Conservation (phyloP, 768 basidiomycete species). For the Lactarius akahatsu region DNA sequence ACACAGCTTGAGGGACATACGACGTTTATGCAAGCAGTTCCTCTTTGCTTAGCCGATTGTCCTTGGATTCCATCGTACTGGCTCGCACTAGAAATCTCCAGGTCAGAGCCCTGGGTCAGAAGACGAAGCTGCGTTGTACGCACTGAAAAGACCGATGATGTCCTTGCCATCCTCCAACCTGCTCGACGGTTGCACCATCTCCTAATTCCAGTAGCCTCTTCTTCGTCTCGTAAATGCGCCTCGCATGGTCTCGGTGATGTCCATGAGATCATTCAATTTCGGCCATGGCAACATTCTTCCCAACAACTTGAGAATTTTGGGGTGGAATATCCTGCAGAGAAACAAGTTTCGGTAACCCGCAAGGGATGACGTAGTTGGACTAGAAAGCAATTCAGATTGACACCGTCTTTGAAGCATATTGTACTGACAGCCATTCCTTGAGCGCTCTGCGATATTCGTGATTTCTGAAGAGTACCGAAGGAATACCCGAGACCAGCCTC, state of each 20-base stretch:
- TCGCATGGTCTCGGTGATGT: conserved; percentile 37
- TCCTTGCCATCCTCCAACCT: background rate
- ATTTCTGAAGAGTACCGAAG: background rate
- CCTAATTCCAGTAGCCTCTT: conserved; percentile 38
- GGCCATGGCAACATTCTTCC: conserved; percentile 38
- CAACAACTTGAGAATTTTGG: conserved; percentile 37
- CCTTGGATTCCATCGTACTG: conserved; percentile 25
- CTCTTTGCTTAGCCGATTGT: conserved; percentile 32
- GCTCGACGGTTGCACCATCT: conserved; percentile 12
- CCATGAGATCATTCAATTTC: conserved; percentile 35
- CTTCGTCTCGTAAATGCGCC: conserved; percentile 41
- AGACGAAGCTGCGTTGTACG: background rate
- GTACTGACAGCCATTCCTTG: conserved; percentile 28
- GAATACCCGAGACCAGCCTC: conserved; percentile 10
- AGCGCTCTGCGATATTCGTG: conserved; percentile 31
- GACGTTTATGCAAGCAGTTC: conserved; percentile 44
- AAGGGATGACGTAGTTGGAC: conserved; percentile 9
- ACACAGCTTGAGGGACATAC: conserved; percentile 16
- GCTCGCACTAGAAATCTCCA: conserved; percentile 34
- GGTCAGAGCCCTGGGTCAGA: background rate
- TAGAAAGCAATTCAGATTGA: conserved; percentile 11
- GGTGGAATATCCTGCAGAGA: conserved; percentile 25
- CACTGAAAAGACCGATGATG: background rate
- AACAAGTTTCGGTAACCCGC: conserved; percentile 19
- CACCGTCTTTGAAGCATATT: background rate